A percentile compares a stretch with the other conserved stretches of the same genome.
Conservation (phyloP, 495 filamentous ascomycete species). For the Bacidia rubella region DNA sequence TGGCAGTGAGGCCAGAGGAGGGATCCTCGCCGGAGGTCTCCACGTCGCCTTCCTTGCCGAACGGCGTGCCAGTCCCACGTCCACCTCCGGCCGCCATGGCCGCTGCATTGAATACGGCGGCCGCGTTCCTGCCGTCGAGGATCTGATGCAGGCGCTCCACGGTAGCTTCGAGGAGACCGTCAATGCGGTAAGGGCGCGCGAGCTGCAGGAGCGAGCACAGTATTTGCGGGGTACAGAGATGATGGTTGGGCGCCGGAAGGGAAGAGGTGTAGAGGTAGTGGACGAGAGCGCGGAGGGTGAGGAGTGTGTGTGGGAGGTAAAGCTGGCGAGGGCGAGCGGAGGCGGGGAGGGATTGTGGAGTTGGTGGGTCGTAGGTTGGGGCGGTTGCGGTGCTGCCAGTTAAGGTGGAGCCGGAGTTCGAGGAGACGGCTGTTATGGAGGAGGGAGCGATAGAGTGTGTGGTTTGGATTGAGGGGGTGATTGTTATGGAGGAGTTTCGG, state of each 20-base stretch:
- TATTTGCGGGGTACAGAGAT: conserved; percentile 87
- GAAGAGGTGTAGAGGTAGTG: conserved; percentile 88
- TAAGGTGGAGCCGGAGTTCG: conserved; percentile 14
- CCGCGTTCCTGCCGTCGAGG: conserved; percentile 84
- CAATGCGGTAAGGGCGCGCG: conserved; percentile 81
- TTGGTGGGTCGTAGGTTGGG: conserved; percentile 28
- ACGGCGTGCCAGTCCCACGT: conserved; percentile 42
- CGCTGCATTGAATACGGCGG: conserved; percentile 93
- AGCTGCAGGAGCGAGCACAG: conserved; percentile 90
- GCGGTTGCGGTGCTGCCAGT: conserved; percentile 15
- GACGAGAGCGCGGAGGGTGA: conserved; percentile 74
- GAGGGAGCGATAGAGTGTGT: conserved; percentile 44
- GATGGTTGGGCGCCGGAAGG: conserved; percentile 57
- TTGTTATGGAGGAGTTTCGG: conserved; percentile 75
- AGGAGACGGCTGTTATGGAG: conserved; percentile 23
- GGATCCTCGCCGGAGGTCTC: conserved; percentile 1
- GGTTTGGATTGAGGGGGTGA: conserved; percentile 59
- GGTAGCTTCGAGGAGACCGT: conserved; percentile 80
- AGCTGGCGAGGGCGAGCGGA: conserved; percentile 67
- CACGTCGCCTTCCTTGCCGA: conserved; percentile 16
- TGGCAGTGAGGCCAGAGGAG: conserved; percentile 4
- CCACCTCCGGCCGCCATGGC: conserved; percentile 97
- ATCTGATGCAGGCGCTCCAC: conserved; percentile 84
- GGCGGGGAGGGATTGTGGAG: conserved; percentile 45
- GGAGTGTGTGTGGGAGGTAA: conserved; percentile 83